phyloP scores from a whole-genome alignment of 179 eudicot species.

The Spinacia oleracea region DNA sequence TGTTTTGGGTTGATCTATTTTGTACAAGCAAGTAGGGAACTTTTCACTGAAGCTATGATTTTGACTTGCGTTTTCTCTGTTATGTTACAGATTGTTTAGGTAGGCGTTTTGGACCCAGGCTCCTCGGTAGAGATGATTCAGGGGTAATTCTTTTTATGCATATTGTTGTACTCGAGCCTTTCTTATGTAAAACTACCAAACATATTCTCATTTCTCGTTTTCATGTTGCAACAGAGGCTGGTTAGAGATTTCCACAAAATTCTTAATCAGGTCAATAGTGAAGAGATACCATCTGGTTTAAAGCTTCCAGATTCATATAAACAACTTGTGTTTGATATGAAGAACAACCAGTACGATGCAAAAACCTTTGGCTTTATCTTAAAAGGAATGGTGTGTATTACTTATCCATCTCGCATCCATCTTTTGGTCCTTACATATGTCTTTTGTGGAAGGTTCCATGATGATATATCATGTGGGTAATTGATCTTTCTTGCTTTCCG shows the following conservation, averaged over 20 bases:
- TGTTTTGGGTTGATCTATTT: not conserved
- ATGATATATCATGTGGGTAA: not conserved
- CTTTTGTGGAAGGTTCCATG: constrained; percentile 8
- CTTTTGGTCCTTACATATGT: not conserved
- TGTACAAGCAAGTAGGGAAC: not conserved
- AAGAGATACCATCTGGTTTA: constrained; percentile 63
- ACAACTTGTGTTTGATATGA: constrained; percentile 87
- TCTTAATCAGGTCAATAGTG: constrained; percentile 77
- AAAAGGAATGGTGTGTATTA: constrained; percentile 79
- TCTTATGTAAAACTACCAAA: not conserved
- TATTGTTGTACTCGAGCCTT: constrained; percentile 1
- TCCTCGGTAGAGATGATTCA: constrained; percentile 88
- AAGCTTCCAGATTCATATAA: constrained; percentile 79
- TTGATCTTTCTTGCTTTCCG: not conserved
- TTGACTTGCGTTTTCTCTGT: constrained; percentile 9
- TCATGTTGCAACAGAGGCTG: constrained; percentile 54
- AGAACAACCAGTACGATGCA: constrained; percentile 66
- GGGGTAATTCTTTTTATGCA: constrained; percentile 57
- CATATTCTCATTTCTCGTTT: not conserved
- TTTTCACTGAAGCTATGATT: constrained; percentile 2
- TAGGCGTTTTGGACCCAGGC: constrained; percentile 87
- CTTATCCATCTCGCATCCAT: not conserved
- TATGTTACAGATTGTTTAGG: constrained; percentile 88
- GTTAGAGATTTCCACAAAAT: constrained; percentile 81
- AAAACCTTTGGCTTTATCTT: constrained; percentile 82